These are phyloP conservation scores for Scedosporium boydii DNA, from an alignment of 2,329 filamentous ascomycete genomes.

Conservation along the genomic window DNA sequence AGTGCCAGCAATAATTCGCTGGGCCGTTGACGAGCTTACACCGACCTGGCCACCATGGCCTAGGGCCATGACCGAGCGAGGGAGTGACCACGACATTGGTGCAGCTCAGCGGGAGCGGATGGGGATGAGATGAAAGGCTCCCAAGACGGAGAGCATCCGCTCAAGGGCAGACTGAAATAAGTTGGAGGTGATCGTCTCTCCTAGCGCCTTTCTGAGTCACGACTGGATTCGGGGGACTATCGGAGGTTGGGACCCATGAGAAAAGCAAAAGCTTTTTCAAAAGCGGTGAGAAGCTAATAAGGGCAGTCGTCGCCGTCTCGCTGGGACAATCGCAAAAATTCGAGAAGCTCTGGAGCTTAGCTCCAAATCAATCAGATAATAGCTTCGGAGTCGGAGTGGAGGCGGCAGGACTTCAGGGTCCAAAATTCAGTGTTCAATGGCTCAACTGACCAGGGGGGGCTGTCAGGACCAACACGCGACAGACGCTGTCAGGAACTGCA, in stretches of 20 bases:
- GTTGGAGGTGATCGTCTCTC: background rate
- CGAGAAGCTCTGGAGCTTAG: background rate
- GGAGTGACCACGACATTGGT: constrained; percentile 2
- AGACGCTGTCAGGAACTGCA: background rate
- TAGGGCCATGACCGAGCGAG: constrained; percentile 4
- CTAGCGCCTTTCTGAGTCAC: background rate
- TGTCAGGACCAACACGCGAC: background rate
- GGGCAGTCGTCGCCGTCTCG: background rate
- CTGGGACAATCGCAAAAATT: background rate
- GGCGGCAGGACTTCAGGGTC: too few species aligned
- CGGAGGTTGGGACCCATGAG: background rate
- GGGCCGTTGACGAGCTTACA: constrained; percentile 4
- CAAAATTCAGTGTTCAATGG: background rate
- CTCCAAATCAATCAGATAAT: constrained; percentile 8
- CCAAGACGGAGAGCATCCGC: background rate
- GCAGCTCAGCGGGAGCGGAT: background rate
- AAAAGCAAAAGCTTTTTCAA: background rate
- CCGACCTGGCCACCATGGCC: constrained; percentile 2
- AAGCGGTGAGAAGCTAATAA: background rate
- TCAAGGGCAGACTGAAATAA: background rate
- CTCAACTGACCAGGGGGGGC: background rate
- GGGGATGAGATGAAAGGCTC: background rate
- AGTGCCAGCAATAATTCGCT: background rate
- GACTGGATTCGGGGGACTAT: background rate
- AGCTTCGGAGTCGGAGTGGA: background rate